phyloP scores from a whole-genome alignment of 2,329 filamentous ascomycete species.

The Alternaria triticimaculans region DNA sequence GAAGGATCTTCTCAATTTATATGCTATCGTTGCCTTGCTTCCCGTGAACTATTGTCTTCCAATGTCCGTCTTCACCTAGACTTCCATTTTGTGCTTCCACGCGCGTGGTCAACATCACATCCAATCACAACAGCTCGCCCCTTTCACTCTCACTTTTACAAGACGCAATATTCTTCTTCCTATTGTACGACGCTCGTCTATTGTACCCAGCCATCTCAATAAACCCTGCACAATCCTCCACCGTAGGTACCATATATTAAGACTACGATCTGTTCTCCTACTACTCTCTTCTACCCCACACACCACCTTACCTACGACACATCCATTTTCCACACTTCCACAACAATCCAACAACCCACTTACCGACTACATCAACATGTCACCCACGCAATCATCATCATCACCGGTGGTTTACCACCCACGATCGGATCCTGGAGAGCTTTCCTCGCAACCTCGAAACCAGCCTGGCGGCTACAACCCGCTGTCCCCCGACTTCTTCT shows the following conservation, averaged over 20 bases:
- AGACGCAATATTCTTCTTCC: not conserved
- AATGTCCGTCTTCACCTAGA: not conserved
- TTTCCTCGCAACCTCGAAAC: rapidly evolving
- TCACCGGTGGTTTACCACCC: not conserved
- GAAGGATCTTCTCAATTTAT: not conserved
- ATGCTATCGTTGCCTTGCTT: not conserved
- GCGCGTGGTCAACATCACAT: not conserved
- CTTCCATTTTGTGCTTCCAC: not conserved
- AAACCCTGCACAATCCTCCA: not conserved
- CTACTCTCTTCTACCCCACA: not conserved
- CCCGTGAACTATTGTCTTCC: rapidly evolving
- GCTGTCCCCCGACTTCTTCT: not conserved
- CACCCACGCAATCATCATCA: not conserved
- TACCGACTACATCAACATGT: not conserved
- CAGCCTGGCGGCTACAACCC: not conserved
- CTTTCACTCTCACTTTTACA: not conserved
- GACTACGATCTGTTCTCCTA: not conserved
- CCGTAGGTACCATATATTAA: not conserved
- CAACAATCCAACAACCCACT: not conserved
- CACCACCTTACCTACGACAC: not conserved
- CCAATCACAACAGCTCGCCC: not conserved
- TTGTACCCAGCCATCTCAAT: not conserved
- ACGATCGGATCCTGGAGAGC: rapidly evolving
- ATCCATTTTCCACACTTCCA: not conserved
- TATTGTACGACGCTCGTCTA: not conserved